Conservation (phyloP, 2,329 filamentous ascomycete genomes). For the Fusarium staphyleae region DNA sequence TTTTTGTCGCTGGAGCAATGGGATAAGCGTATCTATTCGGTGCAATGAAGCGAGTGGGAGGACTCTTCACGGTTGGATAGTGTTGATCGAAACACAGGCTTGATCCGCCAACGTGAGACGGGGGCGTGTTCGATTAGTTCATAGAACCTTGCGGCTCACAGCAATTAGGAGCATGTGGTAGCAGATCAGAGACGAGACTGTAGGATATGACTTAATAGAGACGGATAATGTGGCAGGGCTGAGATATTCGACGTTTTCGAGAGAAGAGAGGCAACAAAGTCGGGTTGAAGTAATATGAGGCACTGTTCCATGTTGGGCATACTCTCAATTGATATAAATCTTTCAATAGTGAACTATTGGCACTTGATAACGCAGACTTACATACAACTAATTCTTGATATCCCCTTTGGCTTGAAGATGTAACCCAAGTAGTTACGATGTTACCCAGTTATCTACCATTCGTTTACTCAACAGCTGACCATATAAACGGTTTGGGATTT, state of each 20-base stretch:
- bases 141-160: not conserved
- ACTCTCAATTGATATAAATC: no score
- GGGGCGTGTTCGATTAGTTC: slow-evolving; percentile 3
- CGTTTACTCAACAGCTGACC: no score
- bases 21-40: slow-evolving; percentile 35
- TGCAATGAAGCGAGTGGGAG: slow-evolving; percentile 12
- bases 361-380: no score
- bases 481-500: not conserved
- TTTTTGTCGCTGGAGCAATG: slow-evolving; percentile 35
- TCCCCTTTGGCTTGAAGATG: not conserved
- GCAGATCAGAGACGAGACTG: slow-evolving; percentile 27
- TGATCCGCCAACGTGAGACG: not conserved
- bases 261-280: not conserved
- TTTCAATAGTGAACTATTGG: no score
- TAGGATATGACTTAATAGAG: slow-evolving; percentile 39
- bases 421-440: not conserved
- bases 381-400: no score
- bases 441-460: not conserved
- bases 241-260: slow-evolving; percentile 2
- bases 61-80: not conserved
- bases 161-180: slow-evolving; percentile 8
- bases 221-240: slow-evolving; percentile 27
- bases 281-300: slow-evolving; percentile 20
- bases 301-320: not conserved
- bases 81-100: slow-evolving; percentile 6